Evolutionary conservation across 73 alveolate genomes (phyloP).

Genomic region (Paraurostyla sp.): DNA sequence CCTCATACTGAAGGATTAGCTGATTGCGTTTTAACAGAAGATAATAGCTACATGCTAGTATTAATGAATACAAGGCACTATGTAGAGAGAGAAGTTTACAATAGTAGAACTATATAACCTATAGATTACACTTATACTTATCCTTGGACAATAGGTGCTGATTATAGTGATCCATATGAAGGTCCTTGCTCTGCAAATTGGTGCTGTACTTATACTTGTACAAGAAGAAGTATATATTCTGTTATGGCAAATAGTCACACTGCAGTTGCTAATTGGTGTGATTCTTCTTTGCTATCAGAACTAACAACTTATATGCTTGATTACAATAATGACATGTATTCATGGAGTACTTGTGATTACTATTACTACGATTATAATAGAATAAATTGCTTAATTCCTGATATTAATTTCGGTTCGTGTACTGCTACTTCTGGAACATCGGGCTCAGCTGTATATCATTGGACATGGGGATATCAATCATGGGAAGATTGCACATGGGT

Average conservation of each 20-base stretch:
- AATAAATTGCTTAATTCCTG: neutral
- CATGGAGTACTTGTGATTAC: slow-evolving; percentile 41
- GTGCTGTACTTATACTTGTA: neutral
- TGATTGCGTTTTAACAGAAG: slow-evolving; percentile 47
- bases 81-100: neutral
- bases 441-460: neutral
- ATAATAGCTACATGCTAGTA: neutral
- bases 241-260: neutral
- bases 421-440: slow-evolving; percentile 19
- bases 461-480: neutral
- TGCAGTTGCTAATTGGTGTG: slow-evolving; percentile 1
- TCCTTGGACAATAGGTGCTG: neutral
- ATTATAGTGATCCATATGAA: no score
- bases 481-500: neutral
- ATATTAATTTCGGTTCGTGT: neutral
- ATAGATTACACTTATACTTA: neutral
- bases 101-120: neutral
- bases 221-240: neutral
- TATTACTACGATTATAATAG: neutral
- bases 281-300: neutral
- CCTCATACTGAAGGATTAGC: neutral
- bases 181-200: no score
- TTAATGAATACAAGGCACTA: slow-evolving; percentile 24
- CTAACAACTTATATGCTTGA: neutral
- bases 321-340: neutral